phyloP scores from a whole-genome alignment of 2,329 filamentous ascomycete species.

The Macroventuria anomochaeta region DNA sequence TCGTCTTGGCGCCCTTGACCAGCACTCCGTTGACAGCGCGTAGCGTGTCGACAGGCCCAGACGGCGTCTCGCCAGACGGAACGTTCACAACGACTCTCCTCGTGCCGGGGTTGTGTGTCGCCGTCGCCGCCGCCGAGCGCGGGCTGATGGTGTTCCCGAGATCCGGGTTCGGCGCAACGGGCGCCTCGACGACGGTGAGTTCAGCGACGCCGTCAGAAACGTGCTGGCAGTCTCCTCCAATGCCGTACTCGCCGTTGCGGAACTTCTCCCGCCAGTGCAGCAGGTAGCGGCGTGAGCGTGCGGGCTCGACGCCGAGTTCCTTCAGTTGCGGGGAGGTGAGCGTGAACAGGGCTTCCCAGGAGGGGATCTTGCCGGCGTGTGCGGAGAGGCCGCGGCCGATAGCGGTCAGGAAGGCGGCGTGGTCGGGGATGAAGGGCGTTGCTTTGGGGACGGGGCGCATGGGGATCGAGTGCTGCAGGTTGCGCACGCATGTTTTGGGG shows the following conservation, averaged over 20 bases:
- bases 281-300: constrained; percentile 81
- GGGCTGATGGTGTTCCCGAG: constrained; percentile 32
- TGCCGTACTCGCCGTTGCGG: constrained; percentile 75
- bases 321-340: constrained; percentile 78
- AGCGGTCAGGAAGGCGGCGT: constrained; percentile 82
- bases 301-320: constrained; percentile 82
- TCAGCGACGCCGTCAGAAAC: constrained; percentile 68
- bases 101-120: constrained; percentile 61
- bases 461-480: constrained; percentile 50
- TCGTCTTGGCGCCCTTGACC: constrained; percentile 70
- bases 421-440: constrained; percentile 85
- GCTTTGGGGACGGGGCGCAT: constrained; percentile 66
- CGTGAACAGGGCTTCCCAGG: constrained; percentile 90
- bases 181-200: constrained; percentile 64
- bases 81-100: constrained; percentile 67
- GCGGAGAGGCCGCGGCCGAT: constrained; percentile 87
- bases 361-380: constrained; percentile 84
- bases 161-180: constrained; percentile 43
- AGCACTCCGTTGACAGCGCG: constrained; percentile 69
- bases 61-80: constrained; percentile 49
- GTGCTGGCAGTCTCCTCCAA: constrained; percentile 80
- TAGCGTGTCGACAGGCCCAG: constrained; percentile 49
- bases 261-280: constrained; percentile 88
- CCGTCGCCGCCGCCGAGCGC: constrained; percentile 52
- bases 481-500: constrained; percentile 42